A percentile compares a stretch with the other conserved stretches of the same genome.
Evolutionary conservation across 2,329 filamentous ascomycete genomes (phyloP).

Genomic region (Cercospora citrullina): DNA sequence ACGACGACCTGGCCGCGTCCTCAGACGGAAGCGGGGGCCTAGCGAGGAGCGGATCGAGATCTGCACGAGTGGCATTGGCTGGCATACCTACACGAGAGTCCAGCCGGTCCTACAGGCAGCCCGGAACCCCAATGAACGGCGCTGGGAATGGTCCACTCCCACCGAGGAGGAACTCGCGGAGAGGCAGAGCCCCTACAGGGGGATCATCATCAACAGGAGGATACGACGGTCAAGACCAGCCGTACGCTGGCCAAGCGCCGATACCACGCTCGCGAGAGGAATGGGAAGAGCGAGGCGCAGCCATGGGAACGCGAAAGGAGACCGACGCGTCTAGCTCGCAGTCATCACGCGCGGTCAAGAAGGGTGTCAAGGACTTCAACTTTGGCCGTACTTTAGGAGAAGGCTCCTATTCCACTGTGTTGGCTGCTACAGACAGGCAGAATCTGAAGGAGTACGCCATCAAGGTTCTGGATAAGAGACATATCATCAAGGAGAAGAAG

Average conservation of each 20-base stretch:
- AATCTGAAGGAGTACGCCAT: constrained; percentile 95
- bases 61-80: constrained; percentile 60
- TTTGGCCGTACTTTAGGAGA: constrained; percentile 91
- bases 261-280: constrained; percentile 72
- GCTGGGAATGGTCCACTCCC: constrained; percentile 60
- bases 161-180: constrained; percentile 73
- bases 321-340: constrained; percentile 76
- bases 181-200: constrained; percentile 43
- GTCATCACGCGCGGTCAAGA: constrained; percentile 82
- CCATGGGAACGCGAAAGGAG: constrained; percentile 77
- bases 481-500: constrained; percentile 99
- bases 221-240: constrained; percentile 29
- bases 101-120: constrained; percentile 66
- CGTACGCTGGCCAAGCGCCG: constrained; percentile 48
- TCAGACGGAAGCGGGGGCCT: constrained; percentile 50
- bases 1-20: constrained; percentile 43
- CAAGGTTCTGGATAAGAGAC: constrained; percentile 95
- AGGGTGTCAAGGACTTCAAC: constrained; percentile 93
- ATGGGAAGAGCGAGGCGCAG: constrained; percentile 95
- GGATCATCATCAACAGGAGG: constrained; percentile 28
- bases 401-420: constrained; percentile 95
- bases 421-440: constrained; percentile 88
- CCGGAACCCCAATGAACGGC: constrained; percentile 55
- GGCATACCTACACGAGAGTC: constrained; percentile 64
- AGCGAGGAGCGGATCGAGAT: constrained; percentile 63